Base-by-base conservation (phyloP, 352 stramenopile genomes). In the Thalassiosira hispida region DNA sequence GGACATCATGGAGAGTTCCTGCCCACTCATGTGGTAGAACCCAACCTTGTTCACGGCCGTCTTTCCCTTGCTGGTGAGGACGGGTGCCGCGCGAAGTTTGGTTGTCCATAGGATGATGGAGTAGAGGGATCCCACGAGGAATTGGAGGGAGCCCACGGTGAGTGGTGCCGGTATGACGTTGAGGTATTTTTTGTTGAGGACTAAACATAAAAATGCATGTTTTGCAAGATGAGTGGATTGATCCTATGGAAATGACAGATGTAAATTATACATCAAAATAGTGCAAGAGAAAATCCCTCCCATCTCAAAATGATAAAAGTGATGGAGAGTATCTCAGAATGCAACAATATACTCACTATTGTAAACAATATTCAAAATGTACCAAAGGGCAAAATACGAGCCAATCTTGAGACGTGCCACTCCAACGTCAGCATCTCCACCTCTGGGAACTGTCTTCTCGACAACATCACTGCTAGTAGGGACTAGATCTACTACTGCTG, bases 321-420 rank as follows among this genome's bases (percentile, higher is more conserved):
- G n/a, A n/a, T n/a, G n/a, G 22, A 51, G 44, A 46, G 1, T 18
- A 38, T 18, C 20, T 7, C n/a, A 46, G 31, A 46, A 22, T 63
- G 5, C 25, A 20, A 52, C 12, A 40, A 63, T 33, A 64, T 66
- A 92, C 87, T 87, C 83, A 91, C 84, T 93, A 64, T 96, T 95
- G 82, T 95, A 94, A 62, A 93, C 67, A 55, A 95, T 83, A 73
- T 95, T 96, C 38, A 96, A 88, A 53, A 90, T 87, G 71, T 96
- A 96, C 92, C 92, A 95, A 14, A 93, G 60, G 20, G 65, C 76
- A 76, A 95, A 94, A 61, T 93, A 93, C 16, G 73, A 85, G 23
- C 74, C 83, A 74, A 93, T 68, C 61, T 87, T 89, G 40, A 90
- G 59, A 57, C 66, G n/a, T 14, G 63, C 25, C 14, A 85, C 18